phyloP scores from a whole-genome alignment of 1,284 basidiomycete genomes.

The Cutaneotrichosporon cavernicola region DNA sequence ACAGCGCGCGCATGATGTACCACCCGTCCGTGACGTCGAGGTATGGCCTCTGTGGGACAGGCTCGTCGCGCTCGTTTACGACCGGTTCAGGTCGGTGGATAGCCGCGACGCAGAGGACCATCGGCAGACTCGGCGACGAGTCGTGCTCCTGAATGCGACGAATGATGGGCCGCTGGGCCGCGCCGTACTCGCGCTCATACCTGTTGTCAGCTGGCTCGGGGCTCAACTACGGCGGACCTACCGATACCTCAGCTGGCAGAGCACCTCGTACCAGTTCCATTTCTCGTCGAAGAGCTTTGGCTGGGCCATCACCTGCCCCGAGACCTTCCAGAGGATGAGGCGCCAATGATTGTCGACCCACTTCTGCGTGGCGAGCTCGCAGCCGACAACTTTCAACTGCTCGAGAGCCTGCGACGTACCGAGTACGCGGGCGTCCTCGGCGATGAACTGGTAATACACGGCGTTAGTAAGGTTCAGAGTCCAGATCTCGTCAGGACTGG shows the following conservation, averaged over 20 bases:
- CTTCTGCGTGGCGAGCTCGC: slow-evolving; percentile 36
- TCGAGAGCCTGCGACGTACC: slow-evolving; percentile 34
- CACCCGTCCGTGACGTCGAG: slow-evolving; percentile 92
- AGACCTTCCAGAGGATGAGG: slow-evolving; percentile 90
- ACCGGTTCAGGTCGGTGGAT: slow-evolving; percentile 60
- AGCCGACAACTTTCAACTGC: slow-evolving; percentile 34
- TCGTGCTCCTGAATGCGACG: slow-evolving; percentile 64
- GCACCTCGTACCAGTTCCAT: slow-evolving; percentile 78
- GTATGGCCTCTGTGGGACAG: slow-evolving; percentile 50
- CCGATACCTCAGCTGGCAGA: slow-evolving; percentile 82
- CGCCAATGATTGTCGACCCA: slow-evolving; percentile 94
- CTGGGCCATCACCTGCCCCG: slow-evolving; percentile 72
- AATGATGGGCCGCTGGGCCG: slow-evolving; percentile 74
- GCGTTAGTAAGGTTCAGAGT: slow-evolving; percentile 64
- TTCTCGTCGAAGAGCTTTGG: slow-evolving; percentile 62
- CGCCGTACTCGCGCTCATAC: slow-evolving; percentile 85
- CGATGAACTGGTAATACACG: slow-evolving; percentile 64
- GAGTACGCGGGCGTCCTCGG: slow-evolving; percentile 29
- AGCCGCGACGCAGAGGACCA: slow-evolving; percentile 79
- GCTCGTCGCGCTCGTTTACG: slow-evolving; percentile 54
- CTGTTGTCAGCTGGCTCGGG: slow-evolving; percentile 53
- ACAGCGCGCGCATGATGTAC: slow-evolving; percentile 77
- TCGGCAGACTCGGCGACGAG: slow-evolving; percentile 61
- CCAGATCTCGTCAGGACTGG: slow-evolving; percentile 58
- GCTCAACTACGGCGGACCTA: slow-evolving; percentile 46